These are phyloP conservation scores for Colletotrichum phormii DNA, from an alignment of 2,329 filamentous ascomycete species.

Conservation along the genomic window DNA sequence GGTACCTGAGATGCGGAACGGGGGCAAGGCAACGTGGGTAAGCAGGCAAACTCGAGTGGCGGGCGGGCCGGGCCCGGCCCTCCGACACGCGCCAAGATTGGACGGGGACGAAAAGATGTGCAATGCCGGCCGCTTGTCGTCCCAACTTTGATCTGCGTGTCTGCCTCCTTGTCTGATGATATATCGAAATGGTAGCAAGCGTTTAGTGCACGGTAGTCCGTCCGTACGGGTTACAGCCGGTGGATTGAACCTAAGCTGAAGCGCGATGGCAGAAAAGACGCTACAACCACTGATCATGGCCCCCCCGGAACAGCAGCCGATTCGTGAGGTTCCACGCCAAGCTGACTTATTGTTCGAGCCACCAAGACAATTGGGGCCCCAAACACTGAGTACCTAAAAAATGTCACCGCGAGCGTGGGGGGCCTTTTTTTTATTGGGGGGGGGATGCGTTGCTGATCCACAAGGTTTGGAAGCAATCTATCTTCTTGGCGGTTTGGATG, in stretches of 20 bases:
- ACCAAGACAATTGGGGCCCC: not conserved
- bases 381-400: not conserved
- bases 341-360: conserved; percentile 8
- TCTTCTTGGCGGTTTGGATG: conserved; percentile 24
- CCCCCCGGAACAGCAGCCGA: conserved; percentile 4
- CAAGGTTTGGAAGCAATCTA: conserved; percentile 12
- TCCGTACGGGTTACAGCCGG: not conserved
- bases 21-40: not conserved
- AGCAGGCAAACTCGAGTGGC: not conserved
- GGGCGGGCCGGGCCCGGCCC: conserved; percentile 24
- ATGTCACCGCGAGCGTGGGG: not conserved
- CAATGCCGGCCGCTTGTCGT: conserved; percentile 21
- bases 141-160: too few relatives aligned
- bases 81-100: conserved; percentile 34
- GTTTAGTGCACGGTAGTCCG: not conserved
- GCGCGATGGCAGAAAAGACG: not conserved
- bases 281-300: not conserved
- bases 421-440: not conserved
- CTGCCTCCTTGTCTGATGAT: not conserved
- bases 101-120: conserved; percentile 13
- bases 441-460: not conserved
- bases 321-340: conserved; percentile 24
- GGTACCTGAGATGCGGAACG: too few relatives aligned
- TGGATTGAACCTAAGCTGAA: not conserved
- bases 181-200: not conserved